A percentile compares a stretch with the other conserved stretches of the same genome.
Evolutionary conservation across 75 land plant genomes (phyloP).

Genomic region (Sequoiadendron giganteum): DNA sequence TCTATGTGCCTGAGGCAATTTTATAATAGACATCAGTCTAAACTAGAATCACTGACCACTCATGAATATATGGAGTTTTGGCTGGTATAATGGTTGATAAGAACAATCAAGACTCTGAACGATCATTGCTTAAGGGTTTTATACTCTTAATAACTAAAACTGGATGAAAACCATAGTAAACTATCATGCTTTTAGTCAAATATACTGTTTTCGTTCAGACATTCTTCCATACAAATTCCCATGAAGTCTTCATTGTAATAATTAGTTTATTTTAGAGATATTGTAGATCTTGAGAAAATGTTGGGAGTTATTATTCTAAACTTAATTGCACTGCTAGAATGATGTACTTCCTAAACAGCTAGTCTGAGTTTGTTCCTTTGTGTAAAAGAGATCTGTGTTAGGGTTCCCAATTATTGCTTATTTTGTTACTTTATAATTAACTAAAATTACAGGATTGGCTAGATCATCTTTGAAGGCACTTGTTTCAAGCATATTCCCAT

Average conservation of each 20-base stretch:
- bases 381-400: too few relatives aligned
- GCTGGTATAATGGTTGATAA: neutral
- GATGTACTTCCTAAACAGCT: too few relatives aligned
- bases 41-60: neutral
- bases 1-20: neutral
- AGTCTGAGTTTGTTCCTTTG: too few relatives aligned
- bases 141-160: neutral
- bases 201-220: too few relatives aligned
- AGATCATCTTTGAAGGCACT: neutral
- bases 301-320: neutral
- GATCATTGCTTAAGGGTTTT: neutral
- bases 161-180: neutral
- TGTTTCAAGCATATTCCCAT: neutral
- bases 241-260: too few relatives aligned
- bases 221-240: neutral
- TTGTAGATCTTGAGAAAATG: neutral
- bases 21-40: neutral
- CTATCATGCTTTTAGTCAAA: too few relatives aligned
- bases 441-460: too few relatives aligned
- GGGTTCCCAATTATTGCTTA: too few relatives aligned
- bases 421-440: too few relatives aligned
- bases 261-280: neutral
- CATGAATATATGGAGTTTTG: neutral
- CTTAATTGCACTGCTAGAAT: neutral
- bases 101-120: neutral